phyloP scores from a whole-genome alignment of 208 protist species.

The Phytomonas serpens region DNA sequence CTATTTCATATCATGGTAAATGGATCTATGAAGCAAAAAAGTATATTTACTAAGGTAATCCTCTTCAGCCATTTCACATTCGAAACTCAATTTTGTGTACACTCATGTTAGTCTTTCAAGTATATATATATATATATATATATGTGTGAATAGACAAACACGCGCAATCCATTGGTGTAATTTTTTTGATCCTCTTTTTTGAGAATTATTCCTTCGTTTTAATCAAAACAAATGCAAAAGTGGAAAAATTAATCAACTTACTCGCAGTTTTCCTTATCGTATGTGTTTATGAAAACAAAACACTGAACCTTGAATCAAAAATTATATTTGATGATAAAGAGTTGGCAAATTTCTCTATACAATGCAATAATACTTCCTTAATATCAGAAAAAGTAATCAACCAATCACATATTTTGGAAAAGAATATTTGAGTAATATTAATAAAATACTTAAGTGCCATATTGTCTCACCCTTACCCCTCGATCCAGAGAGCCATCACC shows the following conservation, averaged over 20 bases:
- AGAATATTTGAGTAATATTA: neutral
- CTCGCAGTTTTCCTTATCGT: conserved; percentile 1
- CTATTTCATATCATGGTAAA: neutral
- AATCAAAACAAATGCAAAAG: neutral
- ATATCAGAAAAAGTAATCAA: neutral
- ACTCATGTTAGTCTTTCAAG: neutral
- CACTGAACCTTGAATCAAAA: neutral
- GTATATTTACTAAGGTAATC: no score
- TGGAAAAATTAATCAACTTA: neutral
- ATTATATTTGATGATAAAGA: conserved; percentile 7
- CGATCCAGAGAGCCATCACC: neutral
- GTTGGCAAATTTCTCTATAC: neutral
- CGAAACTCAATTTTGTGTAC: no score
- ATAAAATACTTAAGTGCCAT: neutral
- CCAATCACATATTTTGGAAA: neutral
- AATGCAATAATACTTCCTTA: neutral
- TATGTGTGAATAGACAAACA: conserved; percentile 3
- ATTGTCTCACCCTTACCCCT: neutral
- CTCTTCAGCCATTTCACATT: no score
- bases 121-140: conserved; percentile 13
- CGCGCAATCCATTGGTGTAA: neutral
- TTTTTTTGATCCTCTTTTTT: neutral
- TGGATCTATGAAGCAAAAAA: neutral
- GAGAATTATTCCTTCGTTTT: neutral
- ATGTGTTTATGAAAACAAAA: conserved; percentile 14